phyloP scores from a whole-genome alignment of 371 early-diverging fungal genomes.

The Lichtheimia corymbifera region DNA sequence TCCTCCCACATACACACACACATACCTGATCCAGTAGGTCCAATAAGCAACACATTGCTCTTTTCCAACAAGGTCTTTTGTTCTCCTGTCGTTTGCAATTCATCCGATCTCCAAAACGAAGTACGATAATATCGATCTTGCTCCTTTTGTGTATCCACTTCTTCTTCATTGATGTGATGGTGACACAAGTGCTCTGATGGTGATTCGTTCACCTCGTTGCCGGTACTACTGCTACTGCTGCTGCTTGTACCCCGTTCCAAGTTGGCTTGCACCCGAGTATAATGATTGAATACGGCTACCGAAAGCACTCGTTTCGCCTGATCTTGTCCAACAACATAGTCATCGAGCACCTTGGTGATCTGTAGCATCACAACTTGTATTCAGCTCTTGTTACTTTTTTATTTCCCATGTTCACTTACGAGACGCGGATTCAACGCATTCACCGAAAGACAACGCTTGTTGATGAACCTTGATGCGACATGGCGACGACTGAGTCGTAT shows the following conservation, averaged over 20 bases:
- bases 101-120: not conserved
- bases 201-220: not conserved
- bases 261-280: conserved; percentile 80
- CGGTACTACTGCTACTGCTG: conserved; percentile 6
- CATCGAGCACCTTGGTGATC: conserved; percentile 83
- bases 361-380: conserved; percentile 22
- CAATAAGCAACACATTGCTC: conserved; percentile 85
- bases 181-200: conserved; percentile 8
- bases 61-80: conserved; percentile 74
- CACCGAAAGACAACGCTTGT: conserved; percentile 10
- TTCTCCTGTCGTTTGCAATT: conserved; percentile 9
- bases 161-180: conserved; percentile 10
- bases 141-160: not conserved
- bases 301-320: conserved; percentile 81
- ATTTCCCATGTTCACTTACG: conserved; percentile 12
- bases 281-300: conserved; percentile 89
- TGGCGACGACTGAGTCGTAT: too few species aligned
- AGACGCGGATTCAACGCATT: conserved; percentile 21
- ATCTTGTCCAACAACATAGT: conserved; percentile 89
- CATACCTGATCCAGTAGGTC: conserved; percentile 85
- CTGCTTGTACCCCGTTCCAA: conserved; percentile 27
- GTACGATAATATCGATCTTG: conserved; percentile 2
- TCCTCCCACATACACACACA: conserved; percentile 14
- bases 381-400: not conserved
- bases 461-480: not conserved